Evolutionary conservation across 306 rosid species (phyloP).

Genomic region (Bauhinia variegata): DNA sequence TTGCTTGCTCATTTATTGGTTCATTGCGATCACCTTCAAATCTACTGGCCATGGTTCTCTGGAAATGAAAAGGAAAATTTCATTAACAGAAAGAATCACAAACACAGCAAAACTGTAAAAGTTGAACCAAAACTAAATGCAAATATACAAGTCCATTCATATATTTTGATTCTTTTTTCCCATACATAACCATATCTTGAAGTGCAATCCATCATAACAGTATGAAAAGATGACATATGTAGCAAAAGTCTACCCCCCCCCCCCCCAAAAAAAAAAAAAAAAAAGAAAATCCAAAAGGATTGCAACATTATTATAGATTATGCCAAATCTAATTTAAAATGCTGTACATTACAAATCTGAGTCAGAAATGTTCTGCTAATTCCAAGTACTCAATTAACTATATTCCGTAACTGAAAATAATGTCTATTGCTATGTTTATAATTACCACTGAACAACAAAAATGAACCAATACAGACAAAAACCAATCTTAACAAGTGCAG

Average conservation of each 20-base stretch:
- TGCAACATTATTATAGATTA: not conserved
- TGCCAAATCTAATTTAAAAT: not conserved
- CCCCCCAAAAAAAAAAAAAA: slow-evolving; percentile 5
- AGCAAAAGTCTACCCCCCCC: not conserved
- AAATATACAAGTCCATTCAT: not conserved
- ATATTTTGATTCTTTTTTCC: slow-evolving; percentile 3
- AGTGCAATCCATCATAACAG: not conserved
- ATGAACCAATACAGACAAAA: no score
- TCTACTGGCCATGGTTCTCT: slow-evolving; percentile 66
- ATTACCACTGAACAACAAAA: no score
- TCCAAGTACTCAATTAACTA: not conserved
- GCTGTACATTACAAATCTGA: slow-evolving; percentile 15
- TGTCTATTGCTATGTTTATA: no score
- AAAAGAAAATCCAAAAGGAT: slow-evolving; percentile 2
- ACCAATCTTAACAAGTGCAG: no score
- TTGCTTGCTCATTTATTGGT: slow-evolving; percentile 81
- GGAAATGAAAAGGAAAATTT: slow-evolving; percentile 10
- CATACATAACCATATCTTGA: not conserved
- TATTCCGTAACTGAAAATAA: not conserved
- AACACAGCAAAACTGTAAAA: not conserved
- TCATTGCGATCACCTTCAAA: slow-evolving; percentile 67
- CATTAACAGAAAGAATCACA: not conserved
- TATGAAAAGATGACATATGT: slow-evolving; percentile 3
- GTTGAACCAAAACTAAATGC: not conserved
- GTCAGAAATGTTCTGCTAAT: not conserved